Evolutionary conservation across 2,329 filamentous ascomycete genomes (phyloP).

Genomic region (Coleophoma cylindrospora): DNA sequence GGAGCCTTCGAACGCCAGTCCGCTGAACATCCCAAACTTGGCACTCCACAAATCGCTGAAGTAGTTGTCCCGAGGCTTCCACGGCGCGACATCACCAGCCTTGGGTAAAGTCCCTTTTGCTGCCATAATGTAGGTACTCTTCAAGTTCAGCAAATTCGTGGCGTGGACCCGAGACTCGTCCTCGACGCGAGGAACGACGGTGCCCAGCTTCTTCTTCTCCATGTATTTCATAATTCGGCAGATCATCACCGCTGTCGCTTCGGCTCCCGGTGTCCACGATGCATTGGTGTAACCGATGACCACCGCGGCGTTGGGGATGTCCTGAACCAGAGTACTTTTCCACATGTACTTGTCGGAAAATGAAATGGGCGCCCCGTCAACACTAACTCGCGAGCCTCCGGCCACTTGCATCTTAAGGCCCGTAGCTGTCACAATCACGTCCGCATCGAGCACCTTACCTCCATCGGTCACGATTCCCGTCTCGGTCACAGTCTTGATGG

Average conservation of each 20-base stretch:
- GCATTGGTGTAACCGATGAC: conserved; percentile 59
- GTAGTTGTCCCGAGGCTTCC: conserved; percentile 22
- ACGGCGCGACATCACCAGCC: conserved; percentile 19
- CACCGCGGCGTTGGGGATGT: conserved; percentile 54
- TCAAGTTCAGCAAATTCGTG: conserved; percentile 6
- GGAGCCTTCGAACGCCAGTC: no score
- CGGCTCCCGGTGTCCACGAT: conserved; percentile 60
- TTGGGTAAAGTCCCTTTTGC: conserved; percentile 9
- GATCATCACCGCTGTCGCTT: conserved; percentile 33
- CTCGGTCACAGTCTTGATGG: conserved; percentile 42
- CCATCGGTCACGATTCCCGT: conserved; percentile 41
- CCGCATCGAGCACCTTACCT: conserved; percentile 46
- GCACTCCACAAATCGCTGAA: conserved; percentile 23
- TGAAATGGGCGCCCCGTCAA: conserved; percentile 47
- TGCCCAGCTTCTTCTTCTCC: not conserved
- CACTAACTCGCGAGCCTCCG: conserved; percentile 41
- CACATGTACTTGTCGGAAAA: conserved; percentile 48
- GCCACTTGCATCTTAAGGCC: conserved; percentile 54
- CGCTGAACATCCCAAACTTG: conserved; percentile 11
- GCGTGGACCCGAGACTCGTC: conserved; percentile 3
- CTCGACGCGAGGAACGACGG: not conserved
- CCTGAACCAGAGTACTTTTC: conserved; percentile 59
- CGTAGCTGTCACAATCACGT: conserved; percentile 64
- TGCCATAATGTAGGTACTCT: conserved; percentile 9
- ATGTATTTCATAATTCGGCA: conserved; percentile 1